These are phyloP conservation scores for Trichomonas vaginalis DNA, from an alignment of 208 protist species.

Conservation along the genomic window DNA sequence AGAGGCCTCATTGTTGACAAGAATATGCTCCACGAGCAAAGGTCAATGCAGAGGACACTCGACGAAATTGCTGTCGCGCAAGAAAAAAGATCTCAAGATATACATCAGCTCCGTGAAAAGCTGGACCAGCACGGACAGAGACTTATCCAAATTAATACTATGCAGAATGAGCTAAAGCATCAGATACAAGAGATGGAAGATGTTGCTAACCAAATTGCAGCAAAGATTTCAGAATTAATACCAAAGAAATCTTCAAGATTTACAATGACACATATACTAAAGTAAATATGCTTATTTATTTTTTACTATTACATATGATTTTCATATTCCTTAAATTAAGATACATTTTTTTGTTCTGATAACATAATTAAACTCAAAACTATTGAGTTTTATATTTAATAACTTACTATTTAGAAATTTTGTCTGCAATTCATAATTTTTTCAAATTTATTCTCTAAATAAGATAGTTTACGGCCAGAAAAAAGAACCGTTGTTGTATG, in stretches of 20 bases:
- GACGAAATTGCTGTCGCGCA: neutral
- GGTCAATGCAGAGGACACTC: neutral
- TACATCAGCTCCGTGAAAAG: neutral
- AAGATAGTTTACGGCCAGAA: no score
- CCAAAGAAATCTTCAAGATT: neutral
- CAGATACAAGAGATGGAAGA: neutral
- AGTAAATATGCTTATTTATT: neutral
- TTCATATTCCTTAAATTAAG: neutral
- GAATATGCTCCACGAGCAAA: neutral
- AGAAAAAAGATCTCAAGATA: neutral
- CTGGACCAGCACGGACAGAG: neutral
- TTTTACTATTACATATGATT: neutral
- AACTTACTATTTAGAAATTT: neutral
- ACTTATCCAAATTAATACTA: neutral
- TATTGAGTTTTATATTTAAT: neutral
- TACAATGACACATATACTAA: neutral
- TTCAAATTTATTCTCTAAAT: no score
- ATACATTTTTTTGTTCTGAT: neutral
- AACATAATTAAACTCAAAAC: neutral
- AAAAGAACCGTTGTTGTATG: no score
- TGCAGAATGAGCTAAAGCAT: neutral
- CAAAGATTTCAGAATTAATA: neutral
- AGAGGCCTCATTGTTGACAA: neutral
- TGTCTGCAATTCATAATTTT: neutral
- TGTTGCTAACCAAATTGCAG: neutral